Base-by-base conservation (phyloP, 495 filamentous ascomycete genomes). In the Hypomontagnella submonticulosa region DNA sequence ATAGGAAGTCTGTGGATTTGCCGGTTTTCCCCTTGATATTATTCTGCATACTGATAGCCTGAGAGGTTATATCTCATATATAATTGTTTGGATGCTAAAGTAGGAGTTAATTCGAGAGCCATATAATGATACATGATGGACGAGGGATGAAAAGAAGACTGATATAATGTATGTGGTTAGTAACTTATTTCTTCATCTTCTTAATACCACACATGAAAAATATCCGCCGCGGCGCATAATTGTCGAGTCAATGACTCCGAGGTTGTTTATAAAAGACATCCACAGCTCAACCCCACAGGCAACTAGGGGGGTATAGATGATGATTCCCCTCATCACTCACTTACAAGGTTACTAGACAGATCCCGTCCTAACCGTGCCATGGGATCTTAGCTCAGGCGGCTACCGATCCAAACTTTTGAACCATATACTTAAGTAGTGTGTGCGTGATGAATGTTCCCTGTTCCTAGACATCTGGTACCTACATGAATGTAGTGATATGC, bases 321-420 rank as follows among this genome's bases (percentile, higher is more conserved):
- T 23, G 2, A 50, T 47, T 54, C 46, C 30, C 57, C 40, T 20
- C 41, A 13, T 30, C n/a, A 56, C 15, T 59, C 23, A 48, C 23
- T 36, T 11, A 30, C 30, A 30, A 56, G 18, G 33, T 36, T 36
- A 53, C 34, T 12, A 50, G 12, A 49, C 5, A 42, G 18, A 18
- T 40, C 48, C 50, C 57, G 42, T 63, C 23, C 13, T 63, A 63
- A 11, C 58, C 32, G 59, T 59, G 23, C 5, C 50, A 46, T 49
- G 58, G 41, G 41, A 20, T 30, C 27, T n/a, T 53, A 61, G 57
- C 33, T 33, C 43, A 38, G 37, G 63, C 63, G 63, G 57, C 52
- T 67, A 67, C 32, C n/a, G 38, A 67, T 27, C 57, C 57, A 57
- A 48, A 48, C 46, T 57, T 61, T 37, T n/a, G 12, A 57, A 38